These are phyloP conservation scores for Trichocladium antarcticum DNA, from an alignment of 495 filamentous ascomycete genomes.

Conservation along the genomic window DNA sequence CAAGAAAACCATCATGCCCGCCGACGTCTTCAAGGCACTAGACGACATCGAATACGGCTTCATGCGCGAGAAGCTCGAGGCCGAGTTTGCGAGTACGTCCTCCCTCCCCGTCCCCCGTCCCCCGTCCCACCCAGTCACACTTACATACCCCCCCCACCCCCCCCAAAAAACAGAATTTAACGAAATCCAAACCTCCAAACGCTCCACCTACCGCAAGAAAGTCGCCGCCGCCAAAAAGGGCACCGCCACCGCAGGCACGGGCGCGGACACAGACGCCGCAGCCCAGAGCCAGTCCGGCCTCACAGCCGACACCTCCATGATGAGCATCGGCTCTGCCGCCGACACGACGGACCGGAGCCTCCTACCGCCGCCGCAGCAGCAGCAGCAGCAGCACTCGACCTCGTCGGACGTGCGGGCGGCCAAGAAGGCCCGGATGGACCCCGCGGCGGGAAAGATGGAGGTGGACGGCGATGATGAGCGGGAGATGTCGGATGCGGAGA, in stretches of 20 bases:
- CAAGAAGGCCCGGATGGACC: conserved; percentile 36
- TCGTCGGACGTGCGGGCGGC: conserved; percentile 15
- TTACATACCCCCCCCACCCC: no score
- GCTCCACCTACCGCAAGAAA: conserved; percentile 40
- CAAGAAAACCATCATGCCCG: conserved; percentile 77
- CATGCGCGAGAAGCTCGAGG: conserved; percentile 54
- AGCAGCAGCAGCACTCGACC: background rate
- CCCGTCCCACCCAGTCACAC: background rate
- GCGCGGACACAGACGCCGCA: no score
- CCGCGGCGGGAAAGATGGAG: conserved; percentile 28
- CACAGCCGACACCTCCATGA: conserved; percentile 26
- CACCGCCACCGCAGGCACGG: conserved; percentile 3
- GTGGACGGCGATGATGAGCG: conserved; percentile 25
- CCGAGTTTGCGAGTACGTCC: conserved; percentile 48
- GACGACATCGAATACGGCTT: conserved; percentile 72
- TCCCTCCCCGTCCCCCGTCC: background rate
- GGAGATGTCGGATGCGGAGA: conserved; percentile 41
- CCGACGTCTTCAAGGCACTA: conserved; percentile 73
- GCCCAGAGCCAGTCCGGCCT: background rate
- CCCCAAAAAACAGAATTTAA: conserved; percentile 48
- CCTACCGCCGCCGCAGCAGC: background rate
- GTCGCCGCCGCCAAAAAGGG: conserved; percentile 35
- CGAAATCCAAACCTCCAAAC: conserved; percentile 41
- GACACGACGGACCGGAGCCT: background rate
- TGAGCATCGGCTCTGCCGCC: conserved; percentile 18